phyloP scores from a whole-genome alignment of 2,329 filamentous ascomycete genomes.

The Ploettnerulaceae sp. region DNA sequence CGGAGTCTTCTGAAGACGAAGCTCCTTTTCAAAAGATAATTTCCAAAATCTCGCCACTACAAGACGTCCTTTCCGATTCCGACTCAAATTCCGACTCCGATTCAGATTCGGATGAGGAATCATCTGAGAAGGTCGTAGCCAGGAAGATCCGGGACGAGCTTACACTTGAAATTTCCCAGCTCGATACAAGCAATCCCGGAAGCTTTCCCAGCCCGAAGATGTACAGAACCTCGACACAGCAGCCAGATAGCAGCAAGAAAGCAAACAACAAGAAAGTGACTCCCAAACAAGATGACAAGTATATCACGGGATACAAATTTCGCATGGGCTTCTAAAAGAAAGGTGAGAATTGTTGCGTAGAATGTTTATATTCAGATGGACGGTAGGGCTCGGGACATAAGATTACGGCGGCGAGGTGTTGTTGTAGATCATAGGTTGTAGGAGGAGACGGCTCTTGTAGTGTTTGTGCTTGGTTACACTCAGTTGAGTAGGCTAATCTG shows the following conservation, averaged over 20 bases:
- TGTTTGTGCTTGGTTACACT: too few relatives aligned
- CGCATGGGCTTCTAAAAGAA: not conserved
- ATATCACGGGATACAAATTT: constrained; percentile 16
- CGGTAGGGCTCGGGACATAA: too few relatives aligned
- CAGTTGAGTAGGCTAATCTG: too few relatives aligned
- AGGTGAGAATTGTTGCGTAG: not conserved
- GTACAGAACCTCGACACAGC: constrained; percentile 10
- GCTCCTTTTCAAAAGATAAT: not conserved
- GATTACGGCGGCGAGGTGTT: too few relatives aligned
- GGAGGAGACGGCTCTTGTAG: too few relatives aligned
- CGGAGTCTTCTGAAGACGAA: constrained; percentile 17
- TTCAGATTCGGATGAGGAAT: constrained; percentile 1
- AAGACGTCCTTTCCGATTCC: constrained; percentile 4
- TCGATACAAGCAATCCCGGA: constrained; percentile 1
- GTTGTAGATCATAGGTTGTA: too few relatives aligned
- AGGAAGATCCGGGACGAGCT: constrained; percentile 10
- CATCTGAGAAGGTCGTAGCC: not conserved
- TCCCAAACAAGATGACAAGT: constrained; percentile 17
- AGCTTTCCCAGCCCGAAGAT: constrained; percentile 8
- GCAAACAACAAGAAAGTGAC: constrained; percentile 1
- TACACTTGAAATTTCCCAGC: constrained; percentile 7
- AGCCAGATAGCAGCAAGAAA: not conserved
- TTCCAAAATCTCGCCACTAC: not conserved
- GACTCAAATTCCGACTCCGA: constrained; percentile 10
- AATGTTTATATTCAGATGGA: too few relatives aligned